Evolutionary conservation across 441 rosid genomes (phyloP), one percentile per base, ranked within the genome.

Genomic region (Jatropha multifida): DNA sequence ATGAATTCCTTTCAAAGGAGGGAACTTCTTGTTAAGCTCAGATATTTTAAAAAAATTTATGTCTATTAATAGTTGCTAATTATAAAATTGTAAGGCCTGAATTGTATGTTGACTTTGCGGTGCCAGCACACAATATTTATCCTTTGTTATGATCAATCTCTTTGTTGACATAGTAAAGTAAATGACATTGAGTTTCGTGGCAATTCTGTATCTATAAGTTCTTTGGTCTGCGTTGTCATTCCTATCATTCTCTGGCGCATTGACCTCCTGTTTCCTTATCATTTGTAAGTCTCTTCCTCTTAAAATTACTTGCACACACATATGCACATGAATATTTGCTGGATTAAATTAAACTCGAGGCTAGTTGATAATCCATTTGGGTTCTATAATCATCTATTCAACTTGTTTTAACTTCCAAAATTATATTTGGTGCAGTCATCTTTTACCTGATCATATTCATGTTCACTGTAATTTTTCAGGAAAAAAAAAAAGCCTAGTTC

Each of bases 221-320:
- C 48, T 44, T 44, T 48, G 2, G 49, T 0, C 15, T 14, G 37
- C 12, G 20, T 59, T 59, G 37, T 42, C 20, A 41, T 71, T 71
- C 23, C 10, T 65, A 49, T 40, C 61, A 15, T 65, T 65, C 64
- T 64, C 49, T 46, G 7, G 27, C 40, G 18, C 62, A 23, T 65
- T 23, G 0, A 15, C 52, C 5, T 67, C 44, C 9, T 42, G 26
- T 40, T 42, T 48, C 54, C 18, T 54, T 74, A 40, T 7, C 17
- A n/a, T 67, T 74, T 74, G 46, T 56, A 27, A 61, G 18, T 27
- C 58, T 58, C 7, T 69, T 42, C 20, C 49, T 69, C 49, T 11
- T 23, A 49, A 14, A 68, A 68, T 26, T 66, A 42, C 52, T 9
- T 42, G 12, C 23, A 26, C 5, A 23, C 2, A 1, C 67, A 14